A percentile compares a stretch with the other conserved stretches of the same genome.
These are phyloP conservation scores for Medicago truncatula DNA, from an alignment of 306 rosid species.

Conservation along the genomic window MtrunA17r5.0-ANR NC_053046.1:7533501-7534000, in stretches of 20 bases:
- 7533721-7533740: not conserved
- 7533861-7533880: constrained; percentile 2
- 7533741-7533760: constrained; percentile 19
- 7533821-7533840: not conserved
- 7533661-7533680: not conserved
- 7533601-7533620: not conserved
- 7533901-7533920: not conserved
- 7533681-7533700: not conserved
- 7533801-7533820: constrained; percentile 17
- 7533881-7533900: constrained; percentile 12
- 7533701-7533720: not conserved
- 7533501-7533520: not conserved
- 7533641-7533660: not conserved
- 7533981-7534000: constrained; percentile 1
- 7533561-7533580: not conserved
- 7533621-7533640: not conserved
- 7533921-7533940: not conserved
- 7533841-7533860: constrained; percentile 5
- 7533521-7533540: not conserved
- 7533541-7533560: not conserved
- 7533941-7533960: not conserved
- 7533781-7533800: constrained; percentile 3
- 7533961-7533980: not conserved
- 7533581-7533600: not conserved
- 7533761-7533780: not conserved